Evolutionary conservation across 2,329 filamentous ascomycete species (phyloP).

Genomic region (Arthrobotrys megalospora): DNA sequence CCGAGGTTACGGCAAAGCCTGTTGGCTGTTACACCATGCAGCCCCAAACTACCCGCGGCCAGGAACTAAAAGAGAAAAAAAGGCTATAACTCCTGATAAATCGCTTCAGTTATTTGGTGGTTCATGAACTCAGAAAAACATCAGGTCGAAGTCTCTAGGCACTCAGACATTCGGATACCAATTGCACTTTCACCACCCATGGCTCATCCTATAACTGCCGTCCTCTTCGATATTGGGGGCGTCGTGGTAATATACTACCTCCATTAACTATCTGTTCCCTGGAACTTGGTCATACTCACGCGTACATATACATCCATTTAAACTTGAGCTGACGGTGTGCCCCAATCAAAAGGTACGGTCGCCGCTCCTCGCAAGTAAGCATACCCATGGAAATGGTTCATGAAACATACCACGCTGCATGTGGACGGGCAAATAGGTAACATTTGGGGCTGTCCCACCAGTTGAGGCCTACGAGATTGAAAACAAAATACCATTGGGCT

Average conservation of each 20-base stretch:
- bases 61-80: background rate
- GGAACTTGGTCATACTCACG: background rate
- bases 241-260: constrained; percentile 76
- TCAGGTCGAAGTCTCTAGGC: background rate
- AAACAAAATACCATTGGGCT: constrained; percentile 84
- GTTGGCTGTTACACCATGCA: background rate
- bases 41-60: constrained; percentile 5
- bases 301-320: background rate
- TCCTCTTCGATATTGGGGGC: constrained; percentile 95
- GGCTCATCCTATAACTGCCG: constrained; percentile 71
- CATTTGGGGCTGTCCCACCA: background rate
- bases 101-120: background rate
- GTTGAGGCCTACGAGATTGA: constrained; percentile 87
- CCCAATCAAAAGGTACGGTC: constrained; percentile 74
- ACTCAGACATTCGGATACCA: background rate
- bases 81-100: background rate
- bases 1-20: constrained; percentile 51
- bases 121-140: background rate
- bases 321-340: constrained; percentile 1
- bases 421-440: constrained; percentile 11
- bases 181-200: constrained; percentile 10
- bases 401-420: background rate
- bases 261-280: background rate
- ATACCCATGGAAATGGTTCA: constrained; percentile 10
- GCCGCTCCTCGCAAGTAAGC: constrained; percentile 82